phyloP scores from a whole-genome alignment of 2,329 filamentous ascomycete species.

The Colletotrichum sp. region DNA sequence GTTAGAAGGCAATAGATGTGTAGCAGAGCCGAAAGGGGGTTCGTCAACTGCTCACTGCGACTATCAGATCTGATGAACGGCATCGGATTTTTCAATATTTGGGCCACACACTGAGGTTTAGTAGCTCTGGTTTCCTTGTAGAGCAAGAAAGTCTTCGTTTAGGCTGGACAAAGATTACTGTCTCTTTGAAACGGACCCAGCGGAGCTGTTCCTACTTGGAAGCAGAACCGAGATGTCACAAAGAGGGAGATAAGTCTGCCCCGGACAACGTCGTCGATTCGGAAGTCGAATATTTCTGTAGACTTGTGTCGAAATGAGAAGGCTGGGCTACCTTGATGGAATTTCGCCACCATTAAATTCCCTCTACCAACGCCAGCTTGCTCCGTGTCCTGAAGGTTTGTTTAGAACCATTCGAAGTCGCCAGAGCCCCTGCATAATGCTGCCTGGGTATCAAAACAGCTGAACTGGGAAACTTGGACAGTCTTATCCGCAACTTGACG shows the following conservation, averaged over 20 bases:
- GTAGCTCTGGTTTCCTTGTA: not conserved
- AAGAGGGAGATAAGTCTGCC: not conserved
- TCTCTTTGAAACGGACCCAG: not conserved
- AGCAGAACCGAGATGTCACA: not conserved
- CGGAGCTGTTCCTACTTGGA: no score
- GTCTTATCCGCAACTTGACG: no score
- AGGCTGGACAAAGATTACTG: no score
- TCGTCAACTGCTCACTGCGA: not conserved
- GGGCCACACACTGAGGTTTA: not conserved
- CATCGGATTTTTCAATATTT: not conserved
- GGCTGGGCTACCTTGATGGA: not conserved
- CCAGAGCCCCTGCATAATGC: no score
- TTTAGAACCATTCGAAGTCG: not conserved
- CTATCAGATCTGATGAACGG: not conserved
- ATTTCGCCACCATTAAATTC: not conserved
- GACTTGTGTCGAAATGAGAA: fast-evolving
- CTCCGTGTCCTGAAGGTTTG: not conserved
- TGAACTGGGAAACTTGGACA: no score
- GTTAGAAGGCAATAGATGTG: not conserved
- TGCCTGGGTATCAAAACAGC: no score
- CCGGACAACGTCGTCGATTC: no score
- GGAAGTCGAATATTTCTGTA: no score
- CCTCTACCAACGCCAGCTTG: fast-evolving
- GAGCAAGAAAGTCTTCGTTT: not conserved
- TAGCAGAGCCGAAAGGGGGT: not conserved